Conservation (phyloP, 768 basidiomycete species). For the Lentinula detonsa region DNA sequence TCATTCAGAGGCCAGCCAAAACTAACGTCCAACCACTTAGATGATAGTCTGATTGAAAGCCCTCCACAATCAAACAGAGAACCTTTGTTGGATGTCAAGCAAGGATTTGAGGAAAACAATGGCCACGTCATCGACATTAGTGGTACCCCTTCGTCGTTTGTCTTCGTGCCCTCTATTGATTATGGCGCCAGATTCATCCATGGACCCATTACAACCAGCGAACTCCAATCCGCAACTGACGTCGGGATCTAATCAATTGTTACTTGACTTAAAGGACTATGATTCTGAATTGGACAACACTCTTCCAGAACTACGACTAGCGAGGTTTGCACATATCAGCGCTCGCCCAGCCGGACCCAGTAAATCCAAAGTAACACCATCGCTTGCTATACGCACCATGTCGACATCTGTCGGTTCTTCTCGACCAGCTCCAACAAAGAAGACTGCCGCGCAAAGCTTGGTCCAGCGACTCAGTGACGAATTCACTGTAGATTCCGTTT, state of each 20-base stretch:
- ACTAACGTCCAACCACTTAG: not conserved
- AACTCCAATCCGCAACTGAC: not conserved
- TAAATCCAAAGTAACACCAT: not conserved
- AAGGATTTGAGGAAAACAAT: not conserved
- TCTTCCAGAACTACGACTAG: not conserved
- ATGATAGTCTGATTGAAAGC: not conserved
- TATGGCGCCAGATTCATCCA: not conserved
- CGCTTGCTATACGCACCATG: not conserved
- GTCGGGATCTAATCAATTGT: not conserved
- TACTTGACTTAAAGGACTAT: not conserved
- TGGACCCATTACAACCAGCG: not conserved
- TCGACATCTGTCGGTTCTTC: not conserved
- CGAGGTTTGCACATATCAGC: not conserved
- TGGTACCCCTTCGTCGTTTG: not conserved
- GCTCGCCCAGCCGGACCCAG: not conserved
- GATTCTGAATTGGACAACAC: slow-evolving; percentile 4
- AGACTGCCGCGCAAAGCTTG: not conserved
- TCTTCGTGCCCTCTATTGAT: not conserved
- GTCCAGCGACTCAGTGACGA: slow-evolving; percentile 14
- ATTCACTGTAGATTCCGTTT: slow-evolving; percentile 42
- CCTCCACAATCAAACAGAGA: not conserved
- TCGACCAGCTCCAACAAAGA: not conserved
- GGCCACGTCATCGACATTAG: slow-evolving; percentile 5
- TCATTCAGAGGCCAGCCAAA: not conserved
- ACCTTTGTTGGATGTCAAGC: not conserved